Conservation (phyloP, 83 land plant genomes). For the Thuja plicata region DNA sequence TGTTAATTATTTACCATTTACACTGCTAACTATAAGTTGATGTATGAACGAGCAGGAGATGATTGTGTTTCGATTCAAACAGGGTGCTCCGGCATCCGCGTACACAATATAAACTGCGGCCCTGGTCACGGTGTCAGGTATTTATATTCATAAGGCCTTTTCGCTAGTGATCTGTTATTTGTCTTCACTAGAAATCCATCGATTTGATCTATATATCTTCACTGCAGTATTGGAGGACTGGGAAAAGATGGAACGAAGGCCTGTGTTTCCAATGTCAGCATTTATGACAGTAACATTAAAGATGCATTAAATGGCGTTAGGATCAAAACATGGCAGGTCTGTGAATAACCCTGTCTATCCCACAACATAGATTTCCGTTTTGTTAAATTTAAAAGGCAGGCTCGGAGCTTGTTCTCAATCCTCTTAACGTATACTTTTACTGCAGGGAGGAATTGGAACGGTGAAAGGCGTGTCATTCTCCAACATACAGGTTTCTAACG, state of each 20-base stretch:
- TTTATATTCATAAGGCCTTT: not conserved
- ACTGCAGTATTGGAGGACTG: slow-evolving; percentile 39
- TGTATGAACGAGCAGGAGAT: slow-evolving; percentile 20
- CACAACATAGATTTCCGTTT: too few species aligned
- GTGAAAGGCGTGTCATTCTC: slow-evolving; percentile 53
- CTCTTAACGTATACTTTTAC: too few species aligned
- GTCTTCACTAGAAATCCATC: not conserved
- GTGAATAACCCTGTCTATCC: not conserved
- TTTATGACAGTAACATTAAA: slow-evolving; percentile 19
- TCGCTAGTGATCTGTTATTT: too few species aligned
- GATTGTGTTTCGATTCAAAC: slow-evolving; percentile 40
- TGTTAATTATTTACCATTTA: too few species aligned
- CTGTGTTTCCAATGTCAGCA: slow-evolving; percentile 46
- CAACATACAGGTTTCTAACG: slow-evolving; percentile 49
- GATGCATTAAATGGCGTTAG: slow-evolving; percentile 33
- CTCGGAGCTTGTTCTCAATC: too few species aligned
- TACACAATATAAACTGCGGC: slow-evolving; percentile 28
- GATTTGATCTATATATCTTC: not conserved
- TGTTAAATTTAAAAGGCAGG: too few species aligned
- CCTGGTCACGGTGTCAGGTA: slow-evolving; percentile 30
- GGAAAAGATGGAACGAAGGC: slow-evolving; percentile 31
- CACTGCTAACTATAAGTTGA: not conserved
- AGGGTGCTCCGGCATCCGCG: slow-evolving; percentile 26
- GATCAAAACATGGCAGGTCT: slow-evolving; percentile 53
- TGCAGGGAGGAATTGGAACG: slow-evolving; percentile 68